Percentiles rank a stretch among this genome's conserved stretches.
phyloP scores from a whole-genome alignment of 441 rosid species.

The Pelargonium fulgidum region DNA sequence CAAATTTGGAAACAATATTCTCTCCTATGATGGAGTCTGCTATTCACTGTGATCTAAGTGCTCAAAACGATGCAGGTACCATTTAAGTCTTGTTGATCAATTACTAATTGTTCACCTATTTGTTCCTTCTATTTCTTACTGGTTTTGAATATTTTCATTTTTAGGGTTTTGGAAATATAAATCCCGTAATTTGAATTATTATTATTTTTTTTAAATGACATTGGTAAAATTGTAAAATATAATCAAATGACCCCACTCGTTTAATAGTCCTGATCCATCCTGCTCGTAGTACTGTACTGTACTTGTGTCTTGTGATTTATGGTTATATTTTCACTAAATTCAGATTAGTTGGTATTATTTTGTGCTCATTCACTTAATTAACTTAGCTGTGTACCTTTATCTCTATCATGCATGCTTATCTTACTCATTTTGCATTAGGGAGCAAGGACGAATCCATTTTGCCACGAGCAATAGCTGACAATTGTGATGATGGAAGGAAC shows the following conservation, averaged over 20 bases:
- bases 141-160: too few relatives aligned
- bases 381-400: background rate
- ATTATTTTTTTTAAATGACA: too few relatives aligned
- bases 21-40: conserved; percentile 54
- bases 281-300: too few relatives aligned
- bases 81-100: conserved; percentile 3
- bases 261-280: too few relatives aligned
- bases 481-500: conserved; percentile 40
- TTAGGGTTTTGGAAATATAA: too few relatives aligned
- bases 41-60: conserved; percentile 25
- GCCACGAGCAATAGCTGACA: conserved; percentile 43
- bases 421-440: conserved; percentile 26
- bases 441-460: conserved; percentile 31
- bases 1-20: conserved; percentile 52
- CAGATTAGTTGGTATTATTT: background rate
- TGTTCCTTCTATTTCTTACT: too few relatives aligned
- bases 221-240: too few relatives aligned
- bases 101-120: background rate
- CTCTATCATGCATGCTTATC: background rate
- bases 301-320: background rate
- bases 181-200: too few relatives aligned
- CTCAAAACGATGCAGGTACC: conserved; percentile 35
- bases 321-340: background rate
- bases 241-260: too few relatives aligned
- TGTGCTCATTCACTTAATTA: background rate